These are phyloP conservation scores for Fusarium nurragi DNA, from an alignment of 2,329 filamentous ascomycete species.

Conservation along the genomic window DNA sequence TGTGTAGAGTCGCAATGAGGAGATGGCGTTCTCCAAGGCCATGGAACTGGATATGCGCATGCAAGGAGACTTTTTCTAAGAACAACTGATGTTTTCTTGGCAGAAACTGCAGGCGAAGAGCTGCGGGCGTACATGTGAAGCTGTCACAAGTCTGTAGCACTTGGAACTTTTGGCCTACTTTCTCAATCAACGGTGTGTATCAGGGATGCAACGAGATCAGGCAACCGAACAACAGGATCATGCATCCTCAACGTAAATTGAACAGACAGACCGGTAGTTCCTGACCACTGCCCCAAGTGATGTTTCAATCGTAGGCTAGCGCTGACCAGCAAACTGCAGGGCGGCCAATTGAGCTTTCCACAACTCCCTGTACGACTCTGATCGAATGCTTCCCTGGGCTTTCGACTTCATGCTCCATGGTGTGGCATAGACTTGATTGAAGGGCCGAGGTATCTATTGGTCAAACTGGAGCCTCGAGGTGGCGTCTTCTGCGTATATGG, in stretches of 20 bases:
- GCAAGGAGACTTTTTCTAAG: conserved; percentile 1
- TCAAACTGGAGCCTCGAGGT: not conserved
- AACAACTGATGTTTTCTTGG: not conserved
- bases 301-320: not conserved
- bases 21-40: conserved; percentile 21
- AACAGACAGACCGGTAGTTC: too few relatives aligned
- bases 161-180: not conserved
- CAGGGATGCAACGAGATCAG: not conserved
- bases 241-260: not conserved
- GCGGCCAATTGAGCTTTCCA: not conserved
- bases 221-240: not conserved
- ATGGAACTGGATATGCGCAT: conserved; percentile 17
- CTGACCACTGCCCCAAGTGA: not conserved
- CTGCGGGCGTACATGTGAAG: not conserved
- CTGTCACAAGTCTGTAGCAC: not conserved
- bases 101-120: not conserved
- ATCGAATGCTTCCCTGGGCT: not conserved
- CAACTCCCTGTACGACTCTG: not conserved
- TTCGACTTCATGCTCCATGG: not conserved
- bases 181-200: not conserved
- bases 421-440: not conserved
- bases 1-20: conserved; percentile 6
- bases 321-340: not conserved
- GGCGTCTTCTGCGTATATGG: conserved; percentile 19
- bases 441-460: not conserved